phyloP scores from a whole-genome alignment of 2,329 filamentous ascomycete species.

The Stenocarpella maydis region DNA sequence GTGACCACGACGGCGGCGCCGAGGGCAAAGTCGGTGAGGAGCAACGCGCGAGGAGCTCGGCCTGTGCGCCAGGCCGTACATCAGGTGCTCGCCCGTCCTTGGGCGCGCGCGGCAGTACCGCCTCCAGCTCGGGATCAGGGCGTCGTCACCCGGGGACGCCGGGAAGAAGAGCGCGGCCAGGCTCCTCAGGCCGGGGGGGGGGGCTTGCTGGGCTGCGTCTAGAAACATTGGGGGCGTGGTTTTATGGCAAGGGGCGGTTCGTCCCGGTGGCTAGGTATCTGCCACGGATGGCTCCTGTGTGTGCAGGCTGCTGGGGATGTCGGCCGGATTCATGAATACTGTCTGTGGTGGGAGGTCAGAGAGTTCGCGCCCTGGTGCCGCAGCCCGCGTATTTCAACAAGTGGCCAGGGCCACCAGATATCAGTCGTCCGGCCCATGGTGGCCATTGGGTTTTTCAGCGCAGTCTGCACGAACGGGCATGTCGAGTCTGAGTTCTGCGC shows the following conservation, averaged over 20 bases:
- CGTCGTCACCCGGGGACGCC: background rate
- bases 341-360: background rate
- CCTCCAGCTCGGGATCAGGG: slow-evolving; percentile 12
- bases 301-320: background rate
- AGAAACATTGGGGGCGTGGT: background rate
- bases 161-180: background rate
- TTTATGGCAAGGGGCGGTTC: too few species aligned
- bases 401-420: background rate
- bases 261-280: background rate
- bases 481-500: slow-evolving; percentile 1
- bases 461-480: too few species aligned
- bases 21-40: slow-evolving; percentile 13
- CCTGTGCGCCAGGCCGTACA: slow-evolving; percentile 16
- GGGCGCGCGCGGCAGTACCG: slow-evolving; percentile 4
- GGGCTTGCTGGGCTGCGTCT: slow-evolving; percentile 5
- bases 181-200: background rate
- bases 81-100: slow-evolving; percentile 15
- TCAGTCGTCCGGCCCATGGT: background rate
- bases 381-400: background rate
- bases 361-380: background rate
- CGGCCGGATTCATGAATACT: slow-evolving; percentile 3
- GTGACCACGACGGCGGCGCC: background rate
- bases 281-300: background rate
- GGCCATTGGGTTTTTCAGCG: too few species aligned
- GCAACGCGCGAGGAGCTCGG: slow-evolving; percentile 5